Conservation (phyloP, 2,329 filamentous ascomycete species). For the Basipetospora chlamydospora region DNA sequence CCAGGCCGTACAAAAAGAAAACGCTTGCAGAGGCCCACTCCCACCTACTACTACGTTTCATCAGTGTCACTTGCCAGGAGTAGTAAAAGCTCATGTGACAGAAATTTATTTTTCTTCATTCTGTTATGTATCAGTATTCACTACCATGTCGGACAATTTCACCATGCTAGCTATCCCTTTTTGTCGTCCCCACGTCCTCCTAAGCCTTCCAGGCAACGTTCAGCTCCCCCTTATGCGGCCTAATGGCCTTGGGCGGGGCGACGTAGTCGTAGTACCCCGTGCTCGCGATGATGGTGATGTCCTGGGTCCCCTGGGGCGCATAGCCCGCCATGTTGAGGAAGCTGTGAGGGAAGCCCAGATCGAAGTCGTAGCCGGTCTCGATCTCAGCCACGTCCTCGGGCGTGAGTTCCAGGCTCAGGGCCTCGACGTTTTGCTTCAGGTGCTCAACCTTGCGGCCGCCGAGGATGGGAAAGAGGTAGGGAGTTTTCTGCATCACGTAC, state of each 20-base stretch:
- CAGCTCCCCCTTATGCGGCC: too few species aligned
- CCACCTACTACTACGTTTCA: too few species aligned
- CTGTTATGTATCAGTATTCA: too few species aligned
- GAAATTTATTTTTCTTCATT: too few species aligned
- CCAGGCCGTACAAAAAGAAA: too few species aligned
- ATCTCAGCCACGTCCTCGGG: conserved; percentile 38
- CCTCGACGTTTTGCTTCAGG: conserved; percentile 38
- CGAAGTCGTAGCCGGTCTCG: conserved; percentile 36
- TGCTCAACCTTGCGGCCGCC: conserved; percentile 38
- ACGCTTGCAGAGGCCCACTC: too few species aligned
- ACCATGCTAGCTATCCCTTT: too few species aligned
- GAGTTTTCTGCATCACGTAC: conserved; percentile 15
- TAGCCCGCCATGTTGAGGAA: background rate
- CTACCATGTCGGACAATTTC: too few species aligned
- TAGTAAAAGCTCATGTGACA: too few species aligned
- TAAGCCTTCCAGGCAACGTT: too few species aligned
- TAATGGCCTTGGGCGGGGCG: background rate
- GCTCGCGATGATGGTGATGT: background rate
- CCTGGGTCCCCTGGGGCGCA: background rate
- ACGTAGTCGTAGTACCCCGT: background rate
- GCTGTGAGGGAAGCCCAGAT: conserved; percentile 24
- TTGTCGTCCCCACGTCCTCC: too few species aligned
- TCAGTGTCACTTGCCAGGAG: too few species aligned
- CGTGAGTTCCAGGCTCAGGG: conserved; percentile 31
- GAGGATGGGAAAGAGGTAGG: conserved; percentile 37